Percentiles rank a stretch among this genome's conserved stretches.
phyloP scores from a whole-genome alignment of 2,329 filamentous ascomycete genomes.

The Botryosphaeria agaves region DNA sequence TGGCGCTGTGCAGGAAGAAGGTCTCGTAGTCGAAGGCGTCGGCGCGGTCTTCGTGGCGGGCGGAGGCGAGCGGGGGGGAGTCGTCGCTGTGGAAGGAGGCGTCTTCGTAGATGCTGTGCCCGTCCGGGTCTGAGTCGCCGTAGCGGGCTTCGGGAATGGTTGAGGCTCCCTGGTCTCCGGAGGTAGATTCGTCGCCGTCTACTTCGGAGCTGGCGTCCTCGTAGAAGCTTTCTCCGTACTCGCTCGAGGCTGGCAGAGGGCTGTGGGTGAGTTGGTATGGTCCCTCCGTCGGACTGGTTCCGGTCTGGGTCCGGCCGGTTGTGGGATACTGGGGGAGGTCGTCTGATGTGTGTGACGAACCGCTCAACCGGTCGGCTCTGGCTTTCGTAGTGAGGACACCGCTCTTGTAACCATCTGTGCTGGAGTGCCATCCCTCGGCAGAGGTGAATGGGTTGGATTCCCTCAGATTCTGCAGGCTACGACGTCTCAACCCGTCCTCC shows the following conservation, averaged over 20 bases:
- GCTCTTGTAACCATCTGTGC: conserved; percentile 13
- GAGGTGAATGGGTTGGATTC: conserved; percentile 67
- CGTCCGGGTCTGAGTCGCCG: conserved; percentile 2
- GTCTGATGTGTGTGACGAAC: too few species aligned
- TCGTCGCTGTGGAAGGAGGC: too few species aligned
- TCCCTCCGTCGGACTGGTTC: neutral
- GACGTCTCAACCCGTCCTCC: conserved; percentile 60
- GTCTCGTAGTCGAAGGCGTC: conserved; percentile 95
- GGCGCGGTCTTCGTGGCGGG: conserved; percentile 76
- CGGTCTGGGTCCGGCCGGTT: too few species aligned
- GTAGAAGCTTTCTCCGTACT: conserved; percentile 10
- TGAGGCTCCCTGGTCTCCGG: conserved; percentile 7
- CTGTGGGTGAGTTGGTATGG: too few species aligned
- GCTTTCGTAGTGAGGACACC: neutral
- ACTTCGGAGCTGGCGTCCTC: conserved; percentile 11
- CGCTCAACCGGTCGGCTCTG: neutral
- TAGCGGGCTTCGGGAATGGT: too few species aligned
- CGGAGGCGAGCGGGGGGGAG: conserved; percentile 15
- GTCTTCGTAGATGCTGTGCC: conserved; percentile 26
- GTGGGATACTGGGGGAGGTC: neutral
- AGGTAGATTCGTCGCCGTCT: conserved; percentile 6
- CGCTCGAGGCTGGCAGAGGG: too few species aligned
- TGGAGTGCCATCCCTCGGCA: conserved; percentile 40
- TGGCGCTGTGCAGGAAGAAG: conserved; percentile 84
- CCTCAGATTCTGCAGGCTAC: conserved; percentile 58